Percentiles rank a stretch among this genome's conserved stretches.
Conservation (phyloP, 495 filamentous ascomycete species). For the Talaromyces ruber region DNA sequence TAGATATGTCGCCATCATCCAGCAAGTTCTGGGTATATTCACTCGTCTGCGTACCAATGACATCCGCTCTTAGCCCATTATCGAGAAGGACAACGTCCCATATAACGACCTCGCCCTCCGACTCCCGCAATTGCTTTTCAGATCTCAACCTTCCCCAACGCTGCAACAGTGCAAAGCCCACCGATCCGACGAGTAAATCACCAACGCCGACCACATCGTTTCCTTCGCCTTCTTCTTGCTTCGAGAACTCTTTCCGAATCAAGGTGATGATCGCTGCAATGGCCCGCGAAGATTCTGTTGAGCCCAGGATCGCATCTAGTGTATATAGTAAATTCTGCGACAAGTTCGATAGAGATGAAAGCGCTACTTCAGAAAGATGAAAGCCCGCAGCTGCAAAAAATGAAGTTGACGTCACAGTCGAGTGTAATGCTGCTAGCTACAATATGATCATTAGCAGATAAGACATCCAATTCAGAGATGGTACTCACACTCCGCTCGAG, state of each 20-base stretch:
- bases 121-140: slow-evolving; percentile 42
- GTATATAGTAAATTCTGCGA: slow-evolving; percentile 58
- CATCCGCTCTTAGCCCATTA: slow-evolving; percentile 52
- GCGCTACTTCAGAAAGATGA: slow-evolving; percentile 54
- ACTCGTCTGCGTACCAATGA: slow-evolving; percentile 35
- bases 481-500: slow-evolving; percentile 48
- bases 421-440: slow-evolving; percentile 51
- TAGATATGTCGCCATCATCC: slow-evolving; percentile 14
- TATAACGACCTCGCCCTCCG: slow-evolving; percentile 51
- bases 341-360: slow-evolving; percentile 51
- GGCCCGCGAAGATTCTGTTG: slow-evolving; percentile 71
- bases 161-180: slow-evolving; percentile 66
- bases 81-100: slow-evolving; percentile 77
- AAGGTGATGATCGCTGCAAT: slow-evolving; percentile 71
- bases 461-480: not conserved
- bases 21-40: slow-evolving; percentile 14
- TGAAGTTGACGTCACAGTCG: slow-evolving; percentile 53
- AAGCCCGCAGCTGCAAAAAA: slow-evolving; percentile 66
- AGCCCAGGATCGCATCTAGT: slow-evolving; percentile 67
- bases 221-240: slow-evolving; percentile 46
- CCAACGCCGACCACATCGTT: slow-evolving; percentile 56
- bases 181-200: slow-evolving; percentile 58
- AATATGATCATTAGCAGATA: not conserved
- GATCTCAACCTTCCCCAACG: slow-evolving; percentile 54
- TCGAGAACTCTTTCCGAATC: slow-evolving; percentile 62